Base-by-base conservation (phyloP, 805 yeast species). In the Candida parachauliodes region DNA sequence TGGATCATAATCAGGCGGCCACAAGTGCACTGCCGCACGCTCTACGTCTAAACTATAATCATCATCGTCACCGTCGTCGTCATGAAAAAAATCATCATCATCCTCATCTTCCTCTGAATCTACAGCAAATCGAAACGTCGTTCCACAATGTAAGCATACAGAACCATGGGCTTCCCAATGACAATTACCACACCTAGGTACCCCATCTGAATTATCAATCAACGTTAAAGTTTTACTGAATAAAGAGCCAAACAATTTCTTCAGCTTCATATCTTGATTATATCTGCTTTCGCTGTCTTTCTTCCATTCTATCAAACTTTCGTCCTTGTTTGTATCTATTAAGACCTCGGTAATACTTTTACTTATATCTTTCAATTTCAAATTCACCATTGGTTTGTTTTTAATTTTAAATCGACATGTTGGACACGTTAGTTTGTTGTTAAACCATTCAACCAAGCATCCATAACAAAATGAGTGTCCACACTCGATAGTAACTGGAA, bases 141-240 rank as follows among this genome's bases (percentile, higher is more conserved):
- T 60, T 4, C 83, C 82, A 56, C 93, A 84, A 49, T 83, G 83
- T 5, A 76, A 68, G 50, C 93, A 84, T n/a, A 59, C 65, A 3
- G 70, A 60, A 0, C 85, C 88, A 43, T 76, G 76, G 1, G 83
- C 78, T 49, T 84, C 91, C 91, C 91, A 84, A 50, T 80, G 88
- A 54, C 93, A 84, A 40, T 76, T 73, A 6, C 83, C 76, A 51
- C 93, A 84, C 38, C 91, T 59, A 0, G 83, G 76, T 8, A 83
- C 85, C 2, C 88, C 88, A 49, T 84, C 91, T 20, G 76, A 76
- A 20, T 62, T 64, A 49, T 81, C 88, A 1, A 80, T 62, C 2
- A 78, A 55, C 0, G 82, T 79, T 11, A 68, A 56, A 2, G 77
- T 74, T 12, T 69, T 52, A n/a, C 65, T 12, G 54, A 82, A 81